phyloP scores from a whole-genome alignment of 1,284 basidiomycete species.

The Boletellus deceptivus region DNA sequence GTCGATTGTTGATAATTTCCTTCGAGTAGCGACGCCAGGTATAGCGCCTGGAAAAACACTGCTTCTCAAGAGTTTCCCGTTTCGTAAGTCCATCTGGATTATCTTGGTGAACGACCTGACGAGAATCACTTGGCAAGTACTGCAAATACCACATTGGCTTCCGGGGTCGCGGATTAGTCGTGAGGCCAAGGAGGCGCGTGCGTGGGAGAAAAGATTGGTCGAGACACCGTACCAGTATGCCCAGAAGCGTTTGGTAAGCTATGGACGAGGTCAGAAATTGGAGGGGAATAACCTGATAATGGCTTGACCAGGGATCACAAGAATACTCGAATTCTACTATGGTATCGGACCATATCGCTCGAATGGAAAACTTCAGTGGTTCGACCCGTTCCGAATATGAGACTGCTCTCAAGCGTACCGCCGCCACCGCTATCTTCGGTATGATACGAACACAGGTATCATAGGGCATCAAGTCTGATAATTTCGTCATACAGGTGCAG shows the following conservation, averaged over 20 bases:
- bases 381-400: background rate
- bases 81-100: slow-evolving; percentile 19
- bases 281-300: too few species aligned
- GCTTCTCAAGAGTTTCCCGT: slow-evolving; percentile 16
- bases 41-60: background rate
- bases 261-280: background rate
- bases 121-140: slow-evolving; percentile 5
- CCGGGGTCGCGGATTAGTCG: slow-evolving; percentile 13
- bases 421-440: background rate
- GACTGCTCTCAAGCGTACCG: background rate
- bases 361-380: background rate
- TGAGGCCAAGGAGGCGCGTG: background rate
- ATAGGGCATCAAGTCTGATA: too few species aligned
- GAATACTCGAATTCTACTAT: background rate
- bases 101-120: too few species aligned
- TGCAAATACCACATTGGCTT: slow-evolving; percentile 18
- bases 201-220: slow-evolving; percentile 3
- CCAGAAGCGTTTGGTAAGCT: background rate
- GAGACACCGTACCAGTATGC: slow-evolving; percentile 11
- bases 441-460: background rate
- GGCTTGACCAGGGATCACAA: too few species aligned
- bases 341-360: slow-evolving; percentile 1
- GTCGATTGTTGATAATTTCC: slow-evolving; percentile 1
- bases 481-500: slow-evolving; percentile 5
- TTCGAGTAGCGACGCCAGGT: background rate